Percentiles rank a stretch among this genome's conserved stretches.
phyloP scores from a whole-genome alignment of 108 stramenopile genomes.

The Stephanodiscus minutulus region DNA sequence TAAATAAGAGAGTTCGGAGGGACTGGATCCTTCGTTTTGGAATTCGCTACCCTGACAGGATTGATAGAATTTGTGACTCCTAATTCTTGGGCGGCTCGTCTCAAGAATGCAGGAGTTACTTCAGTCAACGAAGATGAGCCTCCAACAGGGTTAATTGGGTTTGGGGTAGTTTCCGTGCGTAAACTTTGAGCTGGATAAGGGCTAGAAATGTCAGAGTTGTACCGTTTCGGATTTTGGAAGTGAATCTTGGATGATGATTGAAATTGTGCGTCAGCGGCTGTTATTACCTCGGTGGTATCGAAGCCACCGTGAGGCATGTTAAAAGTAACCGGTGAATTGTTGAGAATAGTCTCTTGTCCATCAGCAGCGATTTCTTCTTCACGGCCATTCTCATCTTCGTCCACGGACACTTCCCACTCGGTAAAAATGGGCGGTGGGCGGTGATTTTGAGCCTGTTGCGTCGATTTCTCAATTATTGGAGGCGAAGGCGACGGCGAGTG shows the following conservation, averaged over 20 bases:
- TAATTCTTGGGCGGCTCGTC: constrained; percentile 35
- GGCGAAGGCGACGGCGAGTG: background rate
- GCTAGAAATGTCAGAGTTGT: background rate
- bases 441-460: constrained; percentile 9
- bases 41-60: background rate
- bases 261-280: background rate
- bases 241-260: constrained; percentile 15
- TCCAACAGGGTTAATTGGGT: background rate
- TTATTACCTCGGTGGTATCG: background rate
- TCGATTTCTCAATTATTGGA: background rate
- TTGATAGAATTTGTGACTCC: background rate
- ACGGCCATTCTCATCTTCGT: background rate
- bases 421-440: constrained; percentile 28
- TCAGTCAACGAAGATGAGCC: constrained; percentile 12
- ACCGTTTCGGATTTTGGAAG: constrained; percentile 28
- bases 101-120: constrained; percentile 46
- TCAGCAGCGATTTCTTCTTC: too few species aligned
- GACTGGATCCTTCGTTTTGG: constrained; percentile 14
- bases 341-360: background rate
- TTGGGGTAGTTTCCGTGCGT: background rate
- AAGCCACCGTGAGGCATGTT: background rate
- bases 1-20: constrained; percentile 37
- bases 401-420: constrained; percentile 13
- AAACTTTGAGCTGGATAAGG: constrained; percentile 20
- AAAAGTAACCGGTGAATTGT: constrained; percentile 1